Evolutionary conservation across 164 flowering plant genomes (phyloP).

Genomic region (Santalum album): DNA sequence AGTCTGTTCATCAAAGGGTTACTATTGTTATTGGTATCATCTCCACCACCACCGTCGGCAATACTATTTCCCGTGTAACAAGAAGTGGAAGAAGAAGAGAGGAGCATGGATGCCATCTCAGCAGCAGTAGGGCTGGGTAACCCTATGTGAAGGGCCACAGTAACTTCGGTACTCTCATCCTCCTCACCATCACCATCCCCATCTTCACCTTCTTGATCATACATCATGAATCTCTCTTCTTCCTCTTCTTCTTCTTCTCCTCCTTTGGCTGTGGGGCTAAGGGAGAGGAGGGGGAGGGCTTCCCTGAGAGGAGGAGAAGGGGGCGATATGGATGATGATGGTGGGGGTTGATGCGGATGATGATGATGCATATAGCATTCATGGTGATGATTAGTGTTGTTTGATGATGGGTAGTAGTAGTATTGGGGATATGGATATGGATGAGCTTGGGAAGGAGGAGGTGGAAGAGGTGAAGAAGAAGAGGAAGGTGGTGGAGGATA

Average conservation of each 20-base stretch:
- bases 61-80: conserved; percentile 8
- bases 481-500: conserved; percentile 8
- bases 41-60: conserved; percentile 13
- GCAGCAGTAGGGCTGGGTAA: conserved; percentile 51
- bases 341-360: conserved; percentile 8
- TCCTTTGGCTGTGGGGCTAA: conserved; percentile 19
- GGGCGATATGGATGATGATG: conserved; percentile 13
- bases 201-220: conserved; percentile 7
- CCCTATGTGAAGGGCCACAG: conserved; percentile 56
- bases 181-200: conserved; percentile 17
- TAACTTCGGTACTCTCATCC: conserved; percentile 15
- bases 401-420: conserved; percentile 5
- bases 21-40: too few species aligned
- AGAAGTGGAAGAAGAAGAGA: conserved; percentile 11
- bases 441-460: conserved; percentile 8
- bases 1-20: conserved; percentile 22
- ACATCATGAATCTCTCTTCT: too few species aligned
- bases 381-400: background rate
- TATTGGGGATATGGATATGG: background rate
- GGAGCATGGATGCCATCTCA: conserved; percentile 32
- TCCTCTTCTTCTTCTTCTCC: conserved; percentile 12
- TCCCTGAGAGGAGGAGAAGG: conserved; percentile 47
- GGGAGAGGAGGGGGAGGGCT: conserved; percentile 39
- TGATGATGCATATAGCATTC: background rate
- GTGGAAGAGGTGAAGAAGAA: conserved; percentile 9